Evolutionary conservation across 2,329 filamentous ascomycete genomes (phyloP).

Genomic region (Hypoxylon sp.): DNA sequence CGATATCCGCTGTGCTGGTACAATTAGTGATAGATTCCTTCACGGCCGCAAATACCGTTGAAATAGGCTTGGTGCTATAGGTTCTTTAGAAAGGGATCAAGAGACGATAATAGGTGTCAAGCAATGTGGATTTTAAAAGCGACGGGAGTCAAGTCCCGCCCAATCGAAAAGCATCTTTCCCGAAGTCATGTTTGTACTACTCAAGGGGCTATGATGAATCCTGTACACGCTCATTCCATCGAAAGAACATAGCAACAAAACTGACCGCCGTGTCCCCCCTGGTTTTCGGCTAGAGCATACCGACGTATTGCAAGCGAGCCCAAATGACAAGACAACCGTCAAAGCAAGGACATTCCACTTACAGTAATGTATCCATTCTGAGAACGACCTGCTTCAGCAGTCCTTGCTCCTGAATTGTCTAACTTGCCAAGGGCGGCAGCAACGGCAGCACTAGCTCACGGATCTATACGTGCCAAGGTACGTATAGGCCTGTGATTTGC

Average conservation of each 20-base stretch:
- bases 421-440: constrained; percentile 13
- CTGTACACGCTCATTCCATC: neutral
- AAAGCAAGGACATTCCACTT: constrained; percentile 56
- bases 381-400: constrained; percentile 8
- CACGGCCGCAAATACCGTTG: constrained; percentile 40
- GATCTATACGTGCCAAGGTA: constrained; percentile 1
- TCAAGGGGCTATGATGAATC: constrained; percentile 1
- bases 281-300: constrained; percentile 12
- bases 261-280: constrained; percentile 10
- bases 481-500: neutral
- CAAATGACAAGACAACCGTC: constrained; percentile 34
- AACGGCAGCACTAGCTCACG: constrained; percentile 8
- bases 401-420: constrained; percentile 20
- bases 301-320: constrained; percentile 16
- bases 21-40: constrained; percentile 51
- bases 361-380: constrained; percentile 75
- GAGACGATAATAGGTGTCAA: neutral
- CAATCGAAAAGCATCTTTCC: constrained; percentile 11
- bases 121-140: constrained; percentile 11
- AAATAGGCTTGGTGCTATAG: constrained; percentile 44
- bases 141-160: constrained; percentile 10
- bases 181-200: constrained; percentile 3
- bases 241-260: constrained; percentile 17
- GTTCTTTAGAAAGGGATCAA: constrained; percentile 13
- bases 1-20: constrained; percentile 87